Base-by-base conservation (phyloP, 345 rosid species). In the Pistacia vera region DNA sequence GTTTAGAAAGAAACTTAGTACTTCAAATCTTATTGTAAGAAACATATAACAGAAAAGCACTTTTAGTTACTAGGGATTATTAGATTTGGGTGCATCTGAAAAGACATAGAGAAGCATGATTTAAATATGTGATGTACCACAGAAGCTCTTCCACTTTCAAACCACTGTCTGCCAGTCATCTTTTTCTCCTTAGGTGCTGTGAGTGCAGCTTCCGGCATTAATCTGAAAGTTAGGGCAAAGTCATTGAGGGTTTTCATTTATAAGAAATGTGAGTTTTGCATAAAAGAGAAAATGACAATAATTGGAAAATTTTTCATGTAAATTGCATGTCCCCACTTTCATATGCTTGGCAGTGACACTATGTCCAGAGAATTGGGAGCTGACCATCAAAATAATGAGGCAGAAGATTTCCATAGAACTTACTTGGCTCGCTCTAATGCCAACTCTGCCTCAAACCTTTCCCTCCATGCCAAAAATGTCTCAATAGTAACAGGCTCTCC, bases 351-450 rank as follows among this genome's bases (percentile, higher is more conserved):
- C 51, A 65, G 9, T 41, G 46, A 41, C 46, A 41, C 9, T 41
- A 41, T 41, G 46, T 7, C 46, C 9, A 41, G 46, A 41, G 46
- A 41, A 44, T n/a, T 46, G 56, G 63, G 13, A 33, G 1, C 28
- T 25, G 41, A 38, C 38, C 12, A 25, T 22, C 25, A 48, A 70
- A 25, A 70, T 51, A 70, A 46, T 2, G 56, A 17, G 51, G 63
- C 51, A 68, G 4, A 54, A 44, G 52, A 62, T 20, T 61, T 18
- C 66, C 17, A n/a, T 10, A 52, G 51, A 75, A 87, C 98, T 91
- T 79, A 93, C 99, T 96, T 96, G 83, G 99, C 99, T 80, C 92
- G 88, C 82, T 93, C 97, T 77, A 96, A 90, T 51, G 99, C 98
- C 84, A 96, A 84, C 87, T 94, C 99, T 77, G 98, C 99, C 80